Evolutionary conservation across 148 eudicot genomes (phyloP), one percentile per base, ranked within the genome.

Genomic region (Diospyros kaki): DNA sequence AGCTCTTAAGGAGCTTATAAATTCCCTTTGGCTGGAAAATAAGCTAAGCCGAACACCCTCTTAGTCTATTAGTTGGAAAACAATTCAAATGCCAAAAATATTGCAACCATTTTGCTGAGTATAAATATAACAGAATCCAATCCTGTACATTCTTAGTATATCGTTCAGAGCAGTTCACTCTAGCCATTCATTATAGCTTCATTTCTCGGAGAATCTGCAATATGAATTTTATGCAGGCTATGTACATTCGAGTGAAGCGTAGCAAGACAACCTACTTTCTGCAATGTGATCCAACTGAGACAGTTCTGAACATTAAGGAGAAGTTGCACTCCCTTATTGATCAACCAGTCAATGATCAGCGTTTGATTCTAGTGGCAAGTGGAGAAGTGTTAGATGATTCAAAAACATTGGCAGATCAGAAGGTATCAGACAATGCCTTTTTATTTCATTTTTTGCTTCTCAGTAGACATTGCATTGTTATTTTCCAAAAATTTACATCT

Each of bases 211-310:
- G 40, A 66, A 11, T 44, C 40, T 58, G 9, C 59, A 46, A 64
- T 75, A 52, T 67, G 53, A 60, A 60, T 41, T 71, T 69, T 58
- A 50, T 81, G 65, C 85, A 92, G 99, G 99, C 93, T 15, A 95
- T 95, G 96, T 95, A 90, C 71, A 95, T 95, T 58, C 97, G 97
- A 70, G 93, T 93, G 59, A 95, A 95, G 86, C 91, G 91, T 54
- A 81, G 75, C 65, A 95, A 93, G 83, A 90, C 93, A 14, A 95
- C 99, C 62, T 95, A 95, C 84, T 95, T 95, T 79, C 69, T 95
- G 61, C 97, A 90, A 79, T 95, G 99, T 67, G 89, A 90, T 74
- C 94, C 97, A 61, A 95, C 90, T 17, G 94, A 95, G 85, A 90
- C 85, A 56, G 76, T 82, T 66, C 62, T 88, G 45, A 90, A 87